phyloP scores from a whole-genome alignment of 1,139 yeast species.

The Arxiozyma slooffiae region DNA sequence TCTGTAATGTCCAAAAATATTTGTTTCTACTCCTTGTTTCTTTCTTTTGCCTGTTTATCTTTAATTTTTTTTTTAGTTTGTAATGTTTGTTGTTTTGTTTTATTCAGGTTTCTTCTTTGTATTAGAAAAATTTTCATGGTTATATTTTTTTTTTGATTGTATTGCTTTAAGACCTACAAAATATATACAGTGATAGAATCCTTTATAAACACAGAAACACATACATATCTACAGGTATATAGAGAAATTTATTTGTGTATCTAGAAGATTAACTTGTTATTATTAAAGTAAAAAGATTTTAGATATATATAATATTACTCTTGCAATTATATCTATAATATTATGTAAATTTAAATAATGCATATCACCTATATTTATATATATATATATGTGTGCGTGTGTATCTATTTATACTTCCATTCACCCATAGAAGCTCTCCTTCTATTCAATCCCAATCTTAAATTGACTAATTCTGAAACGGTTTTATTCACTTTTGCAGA shows the following conservation, averaged over 20 bases:
- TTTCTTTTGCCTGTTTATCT: not conserved
- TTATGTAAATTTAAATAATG: not conserved
- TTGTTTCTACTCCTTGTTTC: too few species aligned
- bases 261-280: not conserved
- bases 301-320: too few species aligned
- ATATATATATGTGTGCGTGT: not conserved
- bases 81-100: too few species aligned
- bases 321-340: not conserved
- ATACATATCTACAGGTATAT: not conserved
- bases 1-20: not conserved
- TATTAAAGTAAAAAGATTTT: not conserved
- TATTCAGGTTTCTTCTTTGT: too few species aligned
- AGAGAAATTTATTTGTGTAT: too few species aligned
- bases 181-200: not conserved
- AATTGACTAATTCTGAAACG: constrained; percentile 28
- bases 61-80: not conserved
- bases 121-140: not conserved
- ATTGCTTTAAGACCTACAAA: too few species aligned
- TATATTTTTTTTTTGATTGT: not conserved
- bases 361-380: not conserved
- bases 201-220: not conserved
- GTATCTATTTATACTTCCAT: not conserved
- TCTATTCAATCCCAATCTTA: constrained; percentile 27
- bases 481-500: constrained; percentile 28
- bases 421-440: constrained; percentile 10